Evolutionary conservation across 1,284 basidiomycete genomes (phyloP), one percentile per base, ranked within the genome.

Genomic region (Sanghuangporus sanghuang): DNA sequence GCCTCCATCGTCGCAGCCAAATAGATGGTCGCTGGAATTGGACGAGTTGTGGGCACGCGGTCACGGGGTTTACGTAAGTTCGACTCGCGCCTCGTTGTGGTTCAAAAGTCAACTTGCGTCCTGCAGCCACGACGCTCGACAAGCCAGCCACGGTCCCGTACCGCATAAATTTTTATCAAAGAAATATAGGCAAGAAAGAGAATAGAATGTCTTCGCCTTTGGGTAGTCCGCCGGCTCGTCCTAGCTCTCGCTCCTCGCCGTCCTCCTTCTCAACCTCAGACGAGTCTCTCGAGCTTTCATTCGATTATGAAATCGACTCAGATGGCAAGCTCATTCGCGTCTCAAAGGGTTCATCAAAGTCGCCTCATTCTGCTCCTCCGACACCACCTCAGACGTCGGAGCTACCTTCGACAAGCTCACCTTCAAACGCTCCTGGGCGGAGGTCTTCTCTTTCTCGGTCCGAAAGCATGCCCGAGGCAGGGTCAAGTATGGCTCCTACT

Each of bases 1-100:
- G 90, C 91, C 80, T 95, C 92, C 92, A 94, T 94, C 44, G 59
- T 59, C 52, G 63, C 32, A 23, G 42, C 12, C 49, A 36, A 18
- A 27, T 27, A 35, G 16, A 23, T n/a, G 44, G n/a, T 52, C 32
- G 21, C 18, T 23, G 3, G 39, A 11, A 36, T 46, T 8, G 42
- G 23, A 12, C 6, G 38, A 57, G 27, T 9, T 1, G 18, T n/a
- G 5, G 23, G 11, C 56, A 44, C 56, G 56, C 39, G 40, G 39
- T 57, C 56, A 57, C 39, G 40, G 21, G 56, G 42, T 35, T n/a
- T 46, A 44, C 56, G 44, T 48, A 35, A 38, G 53, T 54, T 54
- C 32, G 53, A 54, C 35, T 38, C 53, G 53, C 53, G 53, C 44
- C 32, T 57, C 56, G 56, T 55, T 38, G 35, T 27, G 44, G 49